phyloP scores from a whole-genome alignment of 495 filamentous ascomycete species.

The Xylaria curta region DNA sequence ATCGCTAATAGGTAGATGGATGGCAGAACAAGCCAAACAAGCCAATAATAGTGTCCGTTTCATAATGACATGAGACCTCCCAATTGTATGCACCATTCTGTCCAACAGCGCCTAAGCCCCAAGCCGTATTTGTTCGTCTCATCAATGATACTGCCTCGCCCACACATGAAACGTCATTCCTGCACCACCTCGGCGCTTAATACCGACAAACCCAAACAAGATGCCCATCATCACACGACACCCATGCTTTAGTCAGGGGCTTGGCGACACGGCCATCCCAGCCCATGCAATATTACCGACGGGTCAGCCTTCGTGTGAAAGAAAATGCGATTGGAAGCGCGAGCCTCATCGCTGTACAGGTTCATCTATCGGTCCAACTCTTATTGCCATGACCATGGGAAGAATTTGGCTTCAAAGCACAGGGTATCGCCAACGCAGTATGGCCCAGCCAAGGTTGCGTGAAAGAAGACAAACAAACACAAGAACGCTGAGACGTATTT shows the following conservation, averaged over 20 bases:
- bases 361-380: constrained; percentile 44
- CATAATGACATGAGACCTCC: constrained; percentile 11
- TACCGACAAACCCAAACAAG: constrained; percentile 20
- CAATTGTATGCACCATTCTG: constrained; percentile 18
- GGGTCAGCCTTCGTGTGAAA: constrained; percentile 26
- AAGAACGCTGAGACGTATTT: constrained; percentile 29
- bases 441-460: constrained; percentile 42
- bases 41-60: not conserved
- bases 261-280: constrained; percentile 13
- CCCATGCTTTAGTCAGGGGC: constrained; percentile 1
- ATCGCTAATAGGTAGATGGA: not conserved
- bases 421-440: constrained; percentile 45
- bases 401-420: constrained; percentile 39
- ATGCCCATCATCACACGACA: constrained; percentile 17
- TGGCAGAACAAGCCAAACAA: constrained; percentile 18
- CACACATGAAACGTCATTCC: constrained; percentile 25
- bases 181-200: constrained; percentile 20
- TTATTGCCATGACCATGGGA: constrained; percentile 42
- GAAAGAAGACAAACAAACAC: constrained; percentile 37
- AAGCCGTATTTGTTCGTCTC: constrained; percentile 12
- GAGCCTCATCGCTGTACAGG: constrained; percentile 48
- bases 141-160: constrained; percentile 14
- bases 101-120: constrained; percentile 13
- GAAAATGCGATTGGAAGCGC: constrained; percentile 43
- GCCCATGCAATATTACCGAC: constrained; percentile 24